These are phyloP conservation scores for Paulownia fortunei DNA, from an alignment of 257 asterid species.

Conservation along the genomic window DNA sequence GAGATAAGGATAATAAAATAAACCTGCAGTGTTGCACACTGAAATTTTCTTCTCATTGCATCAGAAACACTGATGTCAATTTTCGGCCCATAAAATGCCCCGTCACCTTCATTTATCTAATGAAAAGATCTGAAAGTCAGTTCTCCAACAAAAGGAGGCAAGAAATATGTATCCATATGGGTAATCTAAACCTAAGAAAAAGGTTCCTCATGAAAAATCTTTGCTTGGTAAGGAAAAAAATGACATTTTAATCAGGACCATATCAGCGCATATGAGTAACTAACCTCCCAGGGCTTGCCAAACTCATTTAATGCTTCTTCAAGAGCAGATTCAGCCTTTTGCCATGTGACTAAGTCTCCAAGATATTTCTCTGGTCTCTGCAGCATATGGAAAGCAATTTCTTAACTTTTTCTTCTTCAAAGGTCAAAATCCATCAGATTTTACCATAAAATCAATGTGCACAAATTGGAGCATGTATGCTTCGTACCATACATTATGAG, in stretches of 20 bases:
- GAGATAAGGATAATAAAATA: neutral
- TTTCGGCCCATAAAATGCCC: constrained; percentile 84
- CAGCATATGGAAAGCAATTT: too few species aligned
- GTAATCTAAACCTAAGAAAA: constrained; percentile 3
- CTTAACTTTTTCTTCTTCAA: constrained; percentile 6
- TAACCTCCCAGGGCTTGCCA: constrained; percentile 81
- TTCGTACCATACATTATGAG: too few species aligned
- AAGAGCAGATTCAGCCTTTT: constrained; percentile 74
- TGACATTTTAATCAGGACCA: neutral
- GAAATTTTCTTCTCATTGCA: constrained; percentile 83
- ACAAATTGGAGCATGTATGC: too few species aligned
- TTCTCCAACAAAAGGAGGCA: constrained; percentile 10
- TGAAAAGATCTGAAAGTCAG: constrained; percentile 14
- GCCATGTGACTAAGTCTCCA: constrained; percentile 72
- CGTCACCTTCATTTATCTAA: constrained; percentile 79
- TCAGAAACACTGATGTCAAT: constrained; percentile 75
- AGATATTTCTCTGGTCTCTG: constrained; percentile 84
- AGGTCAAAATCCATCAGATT: neutral
- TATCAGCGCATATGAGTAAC: constrained; percentile 18
- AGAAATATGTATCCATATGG: constrained; percentile 5
- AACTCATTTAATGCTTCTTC: constrained; percentile 70
- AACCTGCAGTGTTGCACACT: constrained; percentile 86
- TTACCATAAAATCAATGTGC: neutral
- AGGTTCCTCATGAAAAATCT: neutral
- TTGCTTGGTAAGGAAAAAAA: neutral